phyloP scores from a whole-genome alignment of 257 asterid genomes.

The Verbascum thapsus region DNA sequence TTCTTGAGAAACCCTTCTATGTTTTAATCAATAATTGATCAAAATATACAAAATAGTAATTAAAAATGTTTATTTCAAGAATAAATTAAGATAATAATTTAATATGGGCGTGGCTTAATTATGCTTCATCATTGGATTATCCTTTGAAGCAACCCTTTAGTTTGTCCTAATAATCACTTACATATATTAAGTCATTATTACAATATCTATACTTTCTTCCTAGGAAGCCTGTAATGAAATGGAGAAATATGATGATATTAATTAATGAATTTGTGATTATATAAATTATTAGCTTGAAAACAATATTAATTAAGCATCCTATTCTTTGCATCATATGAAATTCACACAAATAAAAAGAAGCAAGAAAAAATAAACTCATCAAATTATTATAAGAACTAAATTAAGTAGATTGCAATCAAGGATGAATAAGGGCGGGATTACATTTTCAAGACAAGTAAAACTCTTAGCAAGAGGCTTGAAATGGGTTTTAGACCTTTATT shows the following conservation, averaged over 20 bases:
- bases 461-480: too few species aligned
- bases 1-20: background rate
- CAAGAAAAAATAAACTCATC: too few species aligned
- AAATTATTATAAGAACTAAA: too few species aligned
- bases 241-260: constrained; percentile 27
- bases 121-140: constrained; percentile 36
- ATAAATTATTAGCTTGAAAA: constrained; percentile 4
- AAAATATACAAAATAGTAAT: background rate
- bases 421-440: too few species aligned
- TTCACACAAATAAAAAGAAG: too few species aligned
- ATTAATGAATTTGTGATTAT: constrained; percentile 20
- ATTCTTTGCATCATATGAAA: too few species aligned
- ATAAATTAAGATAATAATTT: background rate
- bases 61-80: constrained; percentile 10
- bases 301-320: background rate
- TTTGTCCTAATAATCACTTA: constrained; percentile 38
- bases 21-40: background rate
- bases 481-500: too few species aligned
- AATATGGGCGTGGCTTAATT: constrained; percentile 21
- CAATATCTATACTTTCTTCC: constrained; percentile 24
- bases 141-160: constrained; percentile 24
- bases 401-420: too few species aligned
- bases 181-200: constrained; percentile 35
- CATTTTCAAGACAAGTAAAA: too few species aligned
- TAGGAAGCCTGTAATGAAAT: constrained; percentile 38